Conservation (phyloP, 305 asterid species). For the Stenogyne calaminthoides region DNA sequence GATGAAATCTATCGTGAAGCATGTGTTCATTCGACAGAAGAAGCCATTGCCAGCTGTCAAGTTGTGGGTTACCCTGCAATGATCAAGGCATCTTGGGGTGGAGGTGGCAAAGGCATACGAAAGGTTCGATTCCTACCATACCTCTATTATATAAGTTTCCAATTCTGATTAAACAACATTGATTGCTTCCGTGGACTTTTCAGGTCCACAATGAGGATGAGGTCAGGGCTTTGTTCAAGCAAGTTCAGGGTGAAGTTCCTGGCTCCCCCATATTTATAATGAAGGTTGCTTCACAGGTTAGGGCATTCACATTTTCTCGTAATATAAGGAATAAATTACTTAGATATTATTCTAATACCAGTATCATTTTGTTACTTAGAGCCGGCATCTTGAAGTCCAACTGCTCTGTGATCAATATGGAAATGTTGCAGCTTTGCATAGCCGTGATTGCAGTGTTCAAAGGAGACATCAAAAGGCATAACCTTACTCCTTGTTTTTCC, state of each 20-base stretch:
- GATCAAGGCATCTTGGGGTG: constrained; percentile 99
- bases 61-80: constrained; percentile 98
- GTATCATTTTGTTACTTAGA: constrained; percentile 49
- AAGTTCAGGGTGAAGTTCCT: constrained; percentile 99
- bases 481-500: constrained; percentile 9
- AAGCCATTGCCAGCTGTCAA: constrained; percentile 96
- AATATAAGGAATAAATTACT: constrained; percentile 12
- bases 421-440: constrained; percentile 98
- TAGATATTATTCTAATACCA: constrained; percentile 29
- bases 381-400: constrained; percentile 99
- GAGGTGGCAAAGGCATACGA: constrained; percentile 99
- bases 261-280: constrained; percentile 98
- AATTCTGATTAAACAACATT: constrained; percentile 17
- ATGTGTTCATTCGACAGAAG: constrained; percentile 94
- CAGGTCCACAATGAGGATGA: constrained; percentile 97
- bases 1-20: constrained; percentile 81
- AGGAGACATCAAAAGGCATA: constrained; percentile 89
- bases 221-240: constrained; percentile 95
- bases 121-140: constrained; percentile 61
- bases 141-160: neutral
- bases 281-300: constrained; percentile 99
- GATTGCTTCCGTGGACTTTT: constrained; percentile 28
- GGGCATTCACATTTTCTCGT: constrained; percentile 30
- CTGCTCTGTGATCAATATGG: constrained; percentile 93
- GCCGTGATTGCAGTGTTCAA: constrained; percentile 99